Base-by-base conservation (phyloP, 2,329 filamentous ascomycete species). In the Epichloe uncinata region DNA sequence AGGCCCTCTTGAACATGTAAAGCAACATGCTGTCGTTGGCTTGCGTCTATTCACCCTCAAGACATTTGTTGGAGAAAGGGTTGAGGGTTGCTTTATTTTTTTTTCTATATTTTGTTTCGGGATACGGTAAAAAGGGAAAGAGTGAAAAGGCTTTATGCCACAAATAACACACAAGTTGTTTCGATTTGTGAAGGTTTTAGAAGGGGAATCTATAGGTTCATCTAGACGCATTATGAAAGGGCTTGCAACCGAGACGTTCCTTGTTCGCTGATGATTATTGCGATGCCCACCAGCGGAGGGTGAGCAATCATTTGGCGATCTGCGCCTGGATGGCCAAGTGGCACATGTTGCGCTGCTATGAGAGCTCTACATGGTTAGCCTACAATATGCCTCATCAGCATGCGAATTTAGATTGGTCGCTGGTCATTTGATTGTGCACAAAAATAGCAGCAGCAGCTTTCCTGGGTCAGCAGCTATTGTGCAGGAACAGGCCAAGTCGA, bases 1-100 rank as follows among this genome's bases (percentile, higher is more conserved):
- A 74, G 57, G 88, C 86, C 15, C 72, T 95, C 47, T 67, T 95
- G 33, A 43, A 43, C 45, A 50, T 55, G 36, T 54, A 52, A 43
- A 45, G 44, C 4, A 35, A 47, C 18, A 20, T 12, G 7, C 12
- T 30, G 4, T 37, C 1, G 20, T 13, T 33, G 35, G 22, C 22
- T 40, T 5, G n/a, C 36, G 36, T 37, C 13, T 37, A 7, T n/a
- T 6, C 13, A 9, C 6, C 5, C 35, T 13, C 35, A 37, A 37
- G 35, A 37, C 13, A 37, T 37, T 2, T 37, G 15, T n/a, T 7
- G 35, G 15, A 36, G 13, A 36, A 15, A 5, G 4, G 13, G 4
- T 37, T 37, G 18, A 30, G 30, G 8, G 3, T 30, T 30, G 7
- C 26, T 30, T 11, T 30, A 9, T 11, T 30, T 9, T 30, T 7